Evolutionary conservation across 345 rosid species (phyloP), one percentile per base, ranked within the genome.

Genomic region (Murraya koenigii): DNA sequence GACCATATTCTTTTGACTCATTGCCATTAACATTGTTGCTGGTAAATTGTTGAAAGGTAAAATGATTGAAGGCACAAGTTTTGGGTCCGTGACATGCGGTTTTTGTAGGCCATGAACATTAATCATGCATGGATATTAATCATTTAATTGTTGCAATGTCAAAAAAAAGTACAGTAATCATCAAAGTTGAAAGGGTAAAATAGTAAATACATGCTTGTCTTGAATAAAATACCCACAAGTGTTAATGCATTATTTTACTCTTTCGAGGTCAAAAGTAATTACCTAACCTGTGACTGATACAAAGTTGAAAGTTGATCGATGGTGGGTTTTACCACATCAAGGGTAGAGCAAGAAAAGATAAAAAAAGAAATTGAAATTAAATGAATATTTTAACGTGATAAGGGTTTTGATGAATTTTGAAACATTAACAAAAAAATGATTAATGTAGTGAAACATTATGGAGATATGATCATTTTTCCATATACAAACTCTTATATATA

Each of bases 61-160:
- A 22, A 22, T 58, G 61, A 62, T 62, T 62, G 35, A 62, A 28
- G 66, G 56, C 10, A 22, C 22, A 22, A 55, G 14, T 20, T 30
- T 52, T 13, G 49, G 20, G 11, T 13, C 49, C 75, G 75, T 72
- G 41, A 72, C 47, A 10, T 33, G 65, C 65, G 75, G 52, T 49
- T 39, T 33, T 20, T 59, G 76, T 72, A 72, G 76, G 66, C 35
- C 76, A 72, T 59, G 38, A 20, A 58, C 56, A 5, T 17, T 15
- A 20, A 58, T 72, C 6, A 58, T 58, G 10, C 11, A 58, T 36
- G 10, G 47, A 20, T 17, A 54, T 59, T 58, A 2, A 9, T 68
- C 4, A 6, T 11, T 59, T 58, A 2, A 4, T 68, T 7, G 32
- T 22, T n/a, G 32, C 23, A 3, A 38, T 8, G 66, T 35, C 54